Evolutionary conservation across 345 rosid species (phyloP), one percentile per base, ranked within the genome.

Genomic region (Eucalyptus shirleyi): DNA sequence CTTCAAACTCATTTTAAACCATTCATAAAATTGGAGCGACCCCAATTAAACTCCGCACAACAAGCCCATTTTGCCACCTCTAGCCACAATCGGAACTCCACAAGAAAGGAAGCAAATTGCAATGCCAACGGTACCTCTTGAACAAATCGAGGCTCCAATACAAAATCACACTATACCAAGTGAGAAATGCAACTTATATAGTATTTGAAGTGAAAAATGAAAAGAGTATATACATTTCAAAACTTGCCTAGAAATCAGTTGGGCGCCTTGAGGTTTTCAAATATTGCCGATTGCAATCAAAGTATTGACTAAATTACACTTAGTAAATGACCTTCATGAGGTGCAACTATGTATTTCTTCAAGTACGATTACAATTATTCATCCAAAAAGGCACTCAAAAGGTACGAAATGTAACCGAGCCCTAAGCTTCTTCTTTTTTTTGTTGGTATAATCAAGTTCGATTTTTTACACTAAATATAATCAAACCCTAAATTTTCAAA

Each of bases 31-130:
- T 40, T 77, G 8, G 83, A 77, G 83, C 9, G 1, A 37, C 15
- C 28, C 8, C 6, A 37, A 19, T 77, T 77, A 37, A 11, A 77
- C 3, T 37, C 15, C 9, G 3, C 28, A 23, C 45, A 6, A 19
- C 26, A 34, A 6, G 12, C 28, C 21, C 6, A 14, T 6, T 6
- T 30, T 18, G 45, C 26, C 45, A 72, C 40, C 82, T 10, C 82
- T 2, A 21, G 1, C 28, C 42, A 37, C 14, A 30, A 30, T 0
- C 19, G 34, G 0, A 65, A n/a, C 18, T n/a, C 2, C 0, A 30
- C 37, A 30, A 3, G 4, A 37, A 72, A 72, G 24, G 45, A 11
- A 72, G 2, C 2, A 0, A 19, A 37, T 21, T 10, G 28, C 28
- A 72, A 37, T 37, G 9, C 45, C 45, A 37, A 72, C 3, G 83